Evolutionary conservation across 2,329 filamentous ascomycete genomes (phyloP), one percentile per base, ranked within the genome.

Genomic region (Penicillium sp.): DNA sequence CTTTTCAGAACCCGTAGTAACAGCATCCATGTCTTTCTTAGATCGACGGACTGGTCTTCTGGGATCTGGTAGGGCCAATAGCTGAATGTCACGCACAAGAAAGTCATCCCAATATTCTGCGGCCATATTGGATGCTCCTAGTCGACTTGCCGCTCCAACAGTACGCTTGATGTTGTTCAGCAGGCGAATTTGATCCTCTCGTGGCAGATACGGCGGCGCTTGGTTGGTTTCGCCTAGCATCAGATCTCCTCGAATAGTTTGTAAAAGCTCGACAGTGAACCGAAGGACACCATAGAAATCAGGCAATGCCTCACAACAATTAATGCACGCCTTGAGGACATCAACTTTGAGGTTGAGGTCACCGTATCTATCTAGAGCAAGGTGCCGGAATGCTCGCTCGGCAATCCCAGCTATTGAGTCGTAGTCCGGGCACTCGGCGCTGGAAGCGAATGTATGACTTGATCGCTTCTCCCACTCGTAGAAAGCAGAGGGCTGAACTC

Each of bases 91-190:
- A 33, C 92, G 80, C 31, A 98, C 75, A 6, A 98, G 71, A 52
- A 96, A 96, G 55, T 95, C 87, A 60, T 98, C 92, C 92, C 92
- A 98, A 59, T 95, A 98, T 51, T 92, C 84, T 4, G 87, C 88
- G 35, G 80, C 74, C 28, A 90, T 65, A 39, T 82, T 67, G 4
- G 75, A 69, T 17, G 88, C 67, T 0, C 88, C 88, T 16, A 95
- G 66, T 42, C 84, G 81, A 43, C 77, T 77, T 1, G 85, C 82
- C n/a, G 92, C 77, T 20, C 74, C 77, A 18, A 89, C 79, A 0
- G 89, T 95, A 45, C 90, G 84, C 23, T 82, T 79, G 42, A 98
- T 89, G 51, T 90, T 95, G 30, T 84, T 85, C 31, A 82, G 74
- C n/a, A 96, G 70, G 16, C 84, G 79, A 14, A 84, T 71, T 64